Base-by-base conservation (phyloP, 139 green algal genomes). In the Volvox africanus region DNA sequence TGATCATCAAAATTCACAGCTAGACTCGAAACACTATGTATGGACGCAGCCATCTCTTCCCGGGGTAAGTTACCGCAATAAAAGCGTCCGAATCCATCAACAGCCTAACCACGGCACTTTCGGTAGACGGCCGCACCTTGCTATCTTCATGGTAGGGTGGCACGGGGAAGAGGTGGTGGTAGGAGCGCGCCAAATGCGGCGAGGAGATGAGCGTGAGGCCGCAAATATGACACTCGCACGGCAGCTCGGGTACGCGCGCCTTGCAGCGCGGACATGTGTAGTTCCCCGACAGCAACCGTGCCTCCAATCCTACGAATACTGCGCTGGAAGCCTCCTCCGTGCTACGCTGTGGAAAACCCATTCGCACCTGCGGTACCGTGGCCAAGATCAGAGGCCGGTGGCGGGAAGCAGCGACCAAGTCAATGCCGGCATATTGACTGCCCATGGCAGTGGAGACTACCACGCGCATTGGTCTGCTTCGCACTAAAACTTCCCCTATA, bases 91-190 rank as follows among this genome's bases (percentile, higher is more conserved):
- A 14, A 55, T 55, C 44, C 44, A 55, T 55, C 44, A 55, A 14
- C 5, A 5, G 9, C 9, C 44, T 55, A 55, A 55, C 44, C 44
- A 55, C 44, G 44, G 44, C 44, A 55, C 44, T 55, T 55, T 9
- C 44, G 44, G 5, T 9, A 55, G 44, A 55, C 22, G 67, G 76
- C 32, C 76, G 2, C 86, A 90, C 87, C 87, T 77, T 2, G 76
- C 61, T 86, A 61, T 86, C 87, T 61, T 99, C 98, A 0, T 93
- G 61, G 81, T 97, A 99, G 0, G 94, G 92, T 28, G 92, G 68
- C 0, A 99, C 96, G 0, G 98, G 98, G 91, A 99, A 99, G 14
- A 99, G 94, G 94, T 99, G 98, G 93, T 99, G 98, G 94, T 99
- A 99, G 71, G 97, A 99, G 32, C 98, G 94, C 2, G 98, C 98